Evolutionary conservation across 2,329 filamentous ascomycete genomes (phyloP).

Genomic region (Dactylellina drechsleri): DNA sequence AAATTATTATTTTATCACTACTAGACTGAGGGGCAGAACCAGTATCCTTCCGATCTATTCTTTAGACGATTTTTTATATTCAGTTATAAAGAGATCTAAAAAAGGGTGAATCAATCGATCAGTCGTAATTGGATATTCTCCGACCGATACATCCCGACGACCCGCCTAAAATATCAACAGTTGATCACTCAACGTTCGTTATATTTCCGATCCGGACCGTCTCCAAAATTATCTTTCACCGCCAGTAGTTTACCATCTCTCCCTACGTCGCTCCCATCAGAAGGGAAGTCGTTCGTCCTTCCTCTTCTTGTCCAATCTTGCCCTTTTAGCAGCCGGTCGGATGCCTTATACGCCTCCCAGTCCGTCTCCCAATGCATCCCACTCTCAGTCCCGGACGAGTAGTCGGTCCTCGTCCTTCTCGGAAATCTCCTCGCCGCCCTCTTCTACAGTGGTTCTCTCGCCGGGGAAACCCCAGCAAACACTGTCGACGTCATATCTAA

Average conservation of each 20-base stretch:
- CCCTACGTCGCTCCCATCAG: conserved; percentile 8
- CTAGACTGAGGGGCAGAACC: no score
- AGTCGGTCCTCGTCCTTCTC: conserved; percentile 64
- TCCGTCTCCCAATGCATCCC: conserved; percentile 59
- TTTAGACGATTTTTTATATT: not conserved
- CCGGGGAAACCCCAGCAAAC: conserved; percentile 64
- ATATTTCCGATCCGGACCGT: conserved; percentile 1
- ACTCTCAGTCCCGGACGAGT: conserved; percentile 55
- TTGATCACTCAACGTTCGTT: conserved; percentile 12
- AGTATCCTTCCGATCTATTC: no score
- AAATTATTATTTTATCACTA: not conserved
- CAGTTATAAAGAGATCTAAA: conserved; percentile 2
- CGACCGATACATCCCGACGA: conserved; percentile 9
- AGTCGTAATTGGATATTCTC: no score
- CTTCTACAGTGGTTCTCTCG: conserved; percentile 52
- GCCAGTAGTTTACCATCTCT: not conserved
- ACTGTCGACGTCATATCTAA: conserved; percentile 73
- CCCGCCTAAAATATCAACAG: not conserved
- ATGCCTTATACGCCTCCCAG: conserved; percentile 89
- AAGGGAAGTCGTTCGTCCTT: conserved; percentile 23
- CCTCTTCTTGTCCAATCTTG: conserved; percentile 12
- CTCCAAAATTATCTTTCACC: not conserved
- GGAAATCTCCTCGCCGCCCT: conserved; percentile 56
- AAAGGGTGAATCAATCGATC: no score
- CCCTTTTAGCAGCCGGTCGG: conserved; percentile 42